Conservation (phyloP, 1,139 yeast genomes). For the Debaryomyces coudertii region DNA sequence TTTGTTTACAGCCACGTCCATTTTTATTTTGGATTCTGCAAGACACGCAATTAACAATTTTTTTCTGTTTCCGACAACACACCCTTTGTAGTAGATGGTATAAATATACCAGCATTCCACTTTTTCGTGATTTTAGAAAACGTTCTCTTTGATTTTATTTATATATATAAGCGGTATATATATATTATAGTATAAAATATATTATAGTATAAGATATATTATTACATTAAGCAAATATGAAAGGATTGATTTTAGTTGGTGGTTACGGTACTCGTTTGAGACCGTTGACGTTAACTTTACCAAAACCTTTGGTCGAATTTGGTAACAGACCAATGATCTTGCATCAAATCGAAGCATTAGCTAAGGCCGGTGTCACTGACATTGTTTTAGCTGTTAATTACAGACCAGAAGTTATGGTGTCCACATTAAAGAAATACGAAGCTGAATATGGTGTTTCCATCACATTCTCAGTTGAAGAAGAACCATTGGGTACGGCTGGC, state of each 20-base stretch:
- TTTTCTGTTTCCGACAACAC: conserved; percentile 9
- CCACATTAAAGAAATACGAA: conserved; percentile 92
- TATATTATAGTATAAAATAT: conserved; percentile 3
- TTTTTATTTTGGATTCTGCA: conserved; percentile 4
- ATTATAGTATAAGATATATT: conserved; percentile 4
- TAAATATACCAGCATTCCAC: conserved; percentile 8
- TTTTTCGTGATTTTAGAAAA: conserved; percentile 4
- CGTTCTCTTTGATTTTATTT: conserved; percentile 6
- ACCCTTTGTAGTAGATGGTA: conserved; percentile 2
- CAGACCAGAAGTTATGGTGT: conserved; percentile 99
- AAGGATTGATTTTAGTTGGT: conserved; percentile 98
- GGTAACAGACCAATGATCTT: conserved; percentile 97
- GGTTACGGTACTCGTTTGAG: conserved; percentile 99
- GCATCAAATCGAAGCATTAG: conserved; percentile 97
- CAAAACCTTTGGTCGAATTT: conserved; percentile 98
- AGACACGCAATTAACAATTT: conserved; percentile 8
- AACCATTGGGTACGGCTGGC: conserved; percentile 99
- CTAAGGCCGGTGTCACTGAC: conserved; percentile 98
- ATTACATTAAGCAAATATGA: conserved; percentile 52
- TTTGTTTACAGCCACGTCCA: conserved; percentile 10
- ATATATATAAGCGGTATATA: conserved; percentile 3
- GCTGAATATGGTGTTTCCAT: conserved; percentile 91
- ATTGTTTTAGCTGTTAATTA: conserved; percentile 98
- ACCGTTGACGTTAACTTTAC: conserved; percentile 95
- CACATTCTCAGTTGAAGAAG: conserved; percentile 98